Conservation (phyloP, 176 grass and related monocot species). For the Raddia guianensis region DNA sequence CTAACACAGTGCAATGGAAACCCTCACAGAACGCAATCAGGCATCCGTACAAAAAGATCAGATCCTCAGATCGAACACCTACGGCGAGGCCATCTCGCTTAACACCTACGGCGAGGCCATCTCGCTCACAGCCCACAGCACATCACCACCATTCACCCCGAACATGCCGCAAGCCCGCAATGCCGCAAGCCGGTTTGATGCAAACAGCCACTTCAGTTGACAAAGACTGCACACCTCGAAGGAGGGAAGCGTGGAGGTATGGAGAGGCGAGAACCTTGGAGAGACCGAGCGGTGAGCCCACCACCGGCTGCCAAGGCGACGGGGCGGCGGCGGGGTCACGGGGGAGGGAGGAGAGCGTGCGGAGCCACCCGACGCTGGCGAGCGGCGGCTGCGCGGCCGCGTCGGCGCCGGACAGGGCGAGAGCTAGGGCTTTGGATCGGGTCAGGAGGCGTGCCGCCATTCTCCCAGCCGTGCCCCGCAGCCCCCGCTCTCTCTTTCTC, state of each 20-base stretch:
- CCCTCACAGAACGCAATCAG: background rate
- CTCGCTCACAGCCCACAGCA: background rate
- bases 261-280: constrained; percentile 42
- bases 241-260: background rate
- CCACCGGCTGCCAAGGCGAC: constrained; percentile 16
- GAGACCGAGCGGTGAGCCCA: constrained; percentile 32
- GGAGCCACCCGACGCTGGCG: background rate
- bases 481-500: background rate
- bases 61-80: constrained; percentile 30
- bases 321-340: constrained; percentile 29
- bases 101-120: constrained; percentile 1
- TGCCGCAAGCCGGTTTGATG: background rate
- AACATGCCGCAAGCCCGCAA: background rate
- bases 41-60: background rate
- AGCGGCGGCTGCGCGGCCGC: background rate
- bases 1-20: background rate
- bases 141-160: background rate
- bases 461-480: constrained; percentile 1
- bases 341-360: constrained; percentile 37
- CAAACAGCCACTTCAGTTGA: background rate
- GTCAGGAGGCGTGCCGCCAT: constrained; percentile 53
- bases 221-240: background rate
- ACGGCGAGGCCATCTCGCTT: background rate
- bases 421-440: constrained; percentile 53
- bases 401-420: constrained; percentile 31